These are phyloP conservation scores for Daldinia eschscholtzii DNA, from an alignment of 2,329 filamentous ascomycete genomes.

Conservation along the genomic window DNA sequence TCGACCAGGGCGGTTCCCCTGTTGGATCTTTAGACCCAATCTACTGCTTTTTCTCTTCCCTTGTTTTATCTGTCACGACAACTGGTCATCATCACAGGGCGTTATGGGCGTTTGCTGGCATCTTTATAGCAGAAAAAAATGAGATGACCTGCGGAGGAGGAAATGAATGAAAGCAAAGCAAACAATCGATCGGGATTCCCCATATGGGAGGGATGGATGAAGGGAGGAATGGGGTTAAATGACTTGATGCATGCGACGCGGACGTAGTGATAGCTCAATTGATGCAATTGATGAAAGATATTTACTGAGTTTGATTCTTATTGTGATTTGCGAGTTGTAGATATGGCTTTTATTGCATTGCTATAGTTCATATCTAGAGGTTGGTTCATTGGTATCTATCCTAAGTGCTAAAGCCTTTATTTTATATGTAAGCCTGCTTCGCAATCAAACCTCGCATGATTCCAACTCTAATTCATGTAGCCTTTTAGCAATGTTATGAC, in stretches of 20 bases:
- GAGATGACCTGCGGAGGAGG: constrained; percentile 18
- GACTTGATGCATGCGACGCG: constrained; percentile 40
- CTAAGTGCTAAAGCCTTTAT: background rate
- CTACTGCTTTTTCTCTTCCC: constrained; percentile 2
- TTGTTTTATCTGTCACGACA: constrained; percentile 17
- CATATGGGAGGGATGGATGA: constrained; percentile 10
- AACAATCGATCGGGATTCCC: constrained; percentile 7
- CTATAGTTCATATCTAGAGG: background rate
- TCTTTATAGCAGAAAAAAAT: background rate
- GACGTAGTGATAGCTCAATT: constrained; percentile 28
- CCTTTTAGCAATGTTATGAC: background rate
- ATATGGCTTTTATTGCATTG: background rate
- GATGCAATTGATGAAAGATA: constrained; percentile 42
- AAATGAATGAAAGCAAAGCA: constrained; percentile 2
- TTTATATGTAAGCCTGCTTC: background rate
- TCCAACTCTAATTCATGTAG: background rate
- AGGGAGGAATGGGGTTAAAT: constrained; percentile 22
- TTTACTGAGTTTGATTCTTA: constrained; percentile 8
- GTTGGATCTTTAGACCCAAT: constrained; percentile 22
- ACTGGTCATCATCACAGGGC: constrained; percentile 26
- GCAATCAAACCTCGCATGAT: background rate
- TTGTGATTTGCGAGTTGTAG: background rate
- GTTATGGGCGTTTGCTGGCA: constrained; percentile 34
- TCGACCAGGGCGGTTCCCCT: constrained; percentile 1
- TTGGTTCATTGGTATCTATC: background rate